Evolutionary conservation across 2,329 filamentous ascomycete genomes (phyloP).

Genomic region (Coniochaeta sp.): DNA sequence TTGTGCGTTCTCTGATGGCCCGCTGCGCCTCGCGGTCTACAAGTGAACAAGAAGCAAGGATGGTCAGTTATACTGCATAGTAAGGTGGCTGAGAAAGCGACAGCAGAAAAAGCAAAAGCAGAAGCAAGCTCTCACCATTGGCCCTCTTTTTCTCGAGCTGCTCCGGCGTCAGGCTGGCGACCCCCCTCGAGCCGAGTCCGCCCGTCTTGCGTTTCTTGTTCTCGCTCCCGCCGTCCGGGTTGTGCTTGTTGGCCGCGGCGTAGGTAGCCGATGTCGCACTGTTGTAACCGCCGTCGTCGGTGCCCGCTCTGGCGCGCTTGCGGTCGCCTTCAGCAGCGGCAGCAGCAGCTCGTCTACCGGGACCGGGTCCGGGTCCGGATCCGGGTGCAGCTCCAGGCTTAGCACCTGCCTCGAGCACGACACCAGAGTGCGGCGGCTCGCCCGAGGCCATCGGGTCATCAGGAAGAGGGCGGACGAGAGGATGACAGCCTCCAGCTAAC

Average conservation of each 20-base stretch:
- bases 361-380: too few relatives aligned
- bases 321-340: not conserved
- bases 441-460: not conserved
- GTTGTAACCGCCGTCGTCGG: conserved; percentile 1
- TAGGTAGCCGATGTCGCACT: not conserved
- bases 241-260: not conserved
- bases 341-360: not conserved
- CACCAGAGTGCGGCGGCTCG: not conserved
- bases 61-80: not conserved
- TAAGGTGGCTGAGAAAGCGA: not conserved
- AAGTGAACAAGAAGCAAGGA: conserved; percentile 15
- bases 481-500: not conserved
- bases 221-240: conserved; percentile 20
- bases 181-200: conserved; percentile 38
- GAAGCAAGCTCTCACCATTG: conserved; percentile 37
- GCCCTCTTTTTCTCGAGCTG: conserved; percentile 63
- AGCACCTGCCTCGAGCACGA: not conserved
- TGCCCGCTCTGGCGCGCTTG: not conserved
- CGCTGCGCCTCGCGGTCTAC: conserved; percentile 78
- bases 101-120: too few relatives aligned
- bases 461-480: not conserved
- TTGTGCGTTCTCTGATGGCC: conserved; percentile 76
- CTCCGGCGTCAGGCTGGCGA: conserved; percentile 63
- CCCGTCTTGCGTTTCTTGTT: conserved; percentile 40
- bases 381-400: too few relatives aligned